Base-by-base conservation (phyloP, 129 eudicot species). In the Centrapalus pauciflorus region DNA sequence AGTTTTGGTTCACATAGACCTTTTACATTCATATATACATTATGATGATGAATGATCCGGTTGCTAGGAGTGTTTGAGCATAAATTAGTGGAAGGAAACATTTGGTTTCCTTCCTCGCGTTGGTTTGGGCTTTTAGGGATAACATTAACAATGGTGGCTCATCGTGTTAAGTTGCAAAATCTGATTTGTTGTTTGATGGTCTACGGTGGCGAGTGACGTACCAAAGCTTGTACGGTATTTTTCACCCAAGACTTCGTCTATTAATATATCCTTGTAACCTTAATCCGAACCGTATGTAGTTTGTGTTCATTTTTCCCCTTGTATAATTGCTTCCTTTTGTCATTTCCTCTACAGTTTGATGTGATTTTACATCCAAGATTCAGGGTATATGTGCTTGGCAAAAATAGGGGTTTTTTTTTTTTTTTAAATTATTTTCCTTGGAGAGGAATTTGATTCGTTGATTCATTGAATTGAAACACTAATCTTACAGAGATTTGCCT, bases 341-440 rank as follows among this genome's bases (percentile, higher is more conserved):
- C n/a, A n/a, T n/a, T n/a, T n/a, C n/a, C n/a, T n/a, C n/a, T n/a
- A n/a, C n/a, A n/a, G 40, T 12, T 64, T 8, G 38, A 64, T 65
- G 61, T 65, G 35, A 55, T 37, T n/a, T 69, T 49, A 48, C 65
- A 41, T 41, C 64, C 46, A 37, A 67, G 62, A 75, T 75, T 38
- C 40, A 67, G 14, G 28, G 74, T 46, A 75, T 58, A 58, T 58
- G 59, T 74, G 80, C 69, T 48, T 46, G 34, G 45, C 51, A 32
- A 57, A 75, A n/a, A n/a, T n/a, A n/a, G n/a, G n/a, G n/a, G n/a
- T n/a, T n/a, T n/a, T n/a, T n/a, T n/a, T n/a, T n/a, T n/a, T n/a
- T n/a, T n/a, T n/a, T n/a, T n/a, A n/a, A n/a, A n/a, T n/a, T n/a
- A n/a, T 69, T 62, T 46, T 40, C 41, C 37, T 0, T 70, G 21